Evolutionary conservation across 306 rosid genomes (phyloP).

Genomic region (Elaeagnus macrophylla): DNA sequence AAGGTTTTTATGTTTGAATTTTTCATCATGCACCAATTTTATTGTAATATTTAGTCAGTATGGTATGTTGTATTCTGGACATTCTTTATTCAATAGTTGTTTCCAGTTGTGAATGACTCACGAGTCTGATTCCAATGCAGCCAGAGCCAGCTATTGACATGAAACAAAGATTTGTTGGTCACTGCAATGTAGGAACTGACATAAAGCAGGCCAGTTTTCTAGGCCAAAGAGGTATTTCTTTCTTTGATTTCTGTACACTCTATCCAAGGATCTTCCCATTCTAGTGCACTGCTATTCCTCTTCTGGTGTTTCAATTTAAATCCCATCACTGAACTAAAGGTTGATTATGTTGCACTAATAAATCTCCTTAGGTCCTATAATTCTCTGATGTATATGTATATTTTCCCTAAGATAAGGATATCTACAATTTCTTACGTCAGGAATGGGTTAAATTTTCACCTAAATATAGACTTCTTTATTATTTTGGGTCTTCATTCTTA

Average conservation of each 20-base stretch:
- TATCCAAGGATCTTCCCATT: not conserved
- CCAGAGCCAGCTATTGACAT: constrained; percentile 78
- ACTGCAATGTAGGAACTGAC: constrained; percentile 92
- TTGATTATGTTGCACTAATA: no score
- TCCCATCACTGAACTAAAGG: no score
- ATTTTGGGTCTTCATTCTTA: not conserved
- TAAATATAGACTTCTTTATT: no score
- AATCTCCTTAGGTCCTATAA: no score
- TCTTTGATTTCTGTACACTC: constrained; percentile 2
- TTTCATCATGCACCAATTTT: no score
- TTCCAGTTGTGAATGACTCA: not conserved
- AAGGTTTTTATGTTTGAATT: no score
- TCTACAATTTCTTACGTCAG: no score
- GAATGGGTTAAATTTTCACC: no score
- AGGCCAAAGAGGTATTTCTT: constrained; percentile 73
- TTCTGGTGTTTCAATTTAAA: no score
- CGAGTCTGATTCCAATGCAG: constrained; percentile 35
- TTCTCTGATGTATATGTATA: no score
- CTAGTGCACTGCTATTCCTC: not conserved
- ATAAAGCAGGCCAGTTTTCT: constrained; percentile 96
- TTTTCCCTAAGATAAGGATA: no score
- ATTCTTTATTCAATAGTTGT: not conserved
- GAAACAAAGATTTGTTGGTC: constrained; percentile 90
- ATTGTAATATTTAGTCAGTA: not conserved
- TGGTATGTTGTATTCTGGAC: not conserved